Base-by-base conservation (phyloP, 768 basidiomycete species). In the Suillus luteus region DNA sequence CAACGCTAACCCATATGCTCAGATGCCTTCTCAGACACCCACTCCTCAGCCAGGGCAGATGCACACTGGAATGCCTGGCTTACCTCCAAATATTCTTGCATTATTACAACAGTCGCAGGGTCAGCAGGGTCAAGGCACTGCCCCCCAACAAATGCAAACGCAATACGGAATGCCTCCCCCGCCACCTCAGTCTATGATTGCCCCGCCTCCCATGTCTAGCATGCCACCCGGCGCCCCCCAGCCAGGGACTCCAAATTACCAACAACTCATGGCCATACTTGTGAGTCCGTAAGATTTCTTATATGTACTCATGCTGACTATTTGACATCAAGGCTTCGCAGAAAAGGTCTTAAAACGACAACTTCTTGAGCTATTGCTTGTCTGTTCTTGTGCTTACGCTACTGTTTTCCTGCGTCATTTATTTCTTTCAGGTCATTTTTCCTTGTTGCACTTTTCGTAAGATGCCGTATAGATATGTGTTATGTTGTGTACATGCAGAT, bases 61-160 rank as follows among this genome's bases (percentile, higher is more conserved):
- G 12, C 75, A 76, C n/a, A 69, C 72, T 15, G 71, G 77, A 27
- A 70, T 78, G 63, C 66, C 78, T 24, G 66, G 77, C 17, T 73
- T 92, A 22, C 88, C 91, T 2, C 88, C 90, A 0, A 89, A 89
- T 66, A 81, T 93, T 19, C 76, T 92, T 59, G 88, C 91, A 0
- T 68, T 92, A 51, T 72, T 92, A 52, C 89, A 90, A 65, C 84
- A 85, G 65, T 75, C 69, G 12, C 80, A 79, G 52, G 71, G 74
- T 49, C 80, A 76, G 59, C 76, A 74, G 46, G 75, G 76, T 46
- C 78, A 75, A 52, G 68, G 68, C 22, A 68, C 69, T 35, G 37
- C 65, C 3, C 64, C 68, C 1, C 55, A 57, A 27, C 55, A 57
- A 19, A 57, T 57, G 38, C 38, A 38, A 40, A 17, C 55, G 10